A percentile compares a stretch with the other conserved stretches of the same genome.
These are phyloP conservation scores for Parachaetomium inaequale DNA, from an alignment of 495 filamentous ascomycete species.

Conservation along the genomic window DNA sequence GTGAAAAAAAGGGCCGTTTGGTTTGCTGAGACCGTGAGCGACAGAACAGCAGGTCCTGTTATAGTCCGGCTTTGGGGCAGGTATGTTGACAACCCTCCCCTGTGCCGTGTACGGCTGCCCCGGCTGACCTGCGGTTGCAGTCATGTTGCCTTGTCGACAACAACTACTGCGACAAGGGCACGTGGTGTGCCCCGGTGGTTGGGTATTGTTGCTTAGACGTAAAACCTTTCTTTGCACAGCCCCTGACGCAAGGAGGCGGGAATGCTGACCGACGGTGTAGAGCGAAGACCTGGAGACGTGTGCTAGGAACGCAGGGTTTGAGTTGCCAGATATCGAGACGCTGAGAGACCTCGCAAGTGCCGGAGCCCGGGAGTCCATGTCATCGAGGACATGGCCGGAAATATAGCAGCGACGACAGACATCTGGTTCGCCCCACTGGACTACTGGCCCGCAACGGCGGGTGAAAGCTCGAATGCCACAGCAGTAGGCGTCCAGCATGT, in stretches of 20 bases:
- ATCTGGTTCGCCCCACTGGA: not conserved
- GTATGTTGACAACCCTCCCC: constrained; percentile 20
- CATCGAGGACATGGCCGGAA: not conserved
- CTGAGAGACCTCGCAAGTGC: not conserved
- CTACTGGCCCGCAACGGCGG: constrained; percentile 6
- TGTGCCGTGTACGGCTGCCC: not conserved
- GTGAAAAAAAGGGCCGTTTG: not conserved
- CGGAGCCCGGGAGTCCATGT: no score
- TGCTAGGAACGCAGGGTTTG: constrained; percentile 37
- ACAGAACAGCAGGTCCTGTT: constrained; percentile 34
- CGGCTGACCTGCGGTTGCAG: constrained; percentile 21
- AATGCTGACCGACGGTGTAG: constrained; percentile 27
- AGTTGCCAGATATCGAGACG: constrained; percentile 17
- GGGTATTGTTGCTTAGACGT: constrained; percentile 44
- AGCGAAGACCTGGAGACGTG: constrained; percentile 37
- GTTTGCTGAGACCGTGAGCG: not conserved
- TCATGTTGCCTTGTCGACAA: constrained; percentile 39
- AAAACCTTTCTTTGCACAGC: not conserved
- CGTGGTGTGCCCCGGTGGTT: constrained; percentile 41
- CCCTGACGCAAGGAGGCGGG: not conserved
- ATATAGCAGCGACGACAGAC: not conserved
- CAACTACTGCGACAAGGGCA: constrained; percentile 37
- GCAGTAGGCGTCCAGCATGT: no score
- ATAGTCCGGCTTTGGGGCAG: constrained; percentile 35
- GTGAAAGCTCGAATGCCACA: constrained; percentile 5